Percentiles rank a stretch among this genome's conserved stretches.
phyloP scores from a whole-genome alignment of 2,329 filamentous ascomycete species.

The Nothophaeocryptopus gaeumannii region DNA sequence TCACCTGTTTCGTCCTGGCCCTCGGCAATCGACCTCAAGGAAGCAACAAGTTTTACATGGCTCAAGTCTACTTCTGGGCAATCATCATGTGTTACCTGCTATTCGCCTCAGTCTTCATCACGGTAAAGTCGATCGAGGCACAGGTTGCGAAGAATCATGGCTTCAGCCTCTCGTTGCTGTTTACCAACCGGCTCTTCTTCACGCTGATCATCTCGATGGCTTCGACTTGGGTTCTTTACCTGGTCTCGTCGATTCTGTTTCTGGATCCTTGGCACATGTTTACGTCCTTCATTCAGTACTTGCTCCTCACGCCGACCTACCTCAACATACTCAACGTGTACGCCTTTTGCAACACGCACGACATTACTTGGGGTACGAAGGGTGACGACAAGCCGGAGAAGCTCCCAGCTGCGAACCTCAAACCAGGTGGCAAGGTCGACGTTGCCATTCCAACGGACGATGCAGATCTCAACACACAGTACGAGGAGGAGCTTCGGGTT shows the following conservation, averaged over 20 bases:
- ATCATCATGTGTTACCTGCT: constrained; percentile 93
- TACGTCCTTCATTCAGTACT: constrained; percentile 89
- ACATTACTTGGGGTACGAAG: constrained; percentile 97
- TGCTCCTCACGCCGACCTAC: constrained; percentile 91
- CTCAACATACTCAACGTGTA: constrained; percentile 99
- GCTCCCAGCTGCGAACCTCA: constrained; percentile 81
- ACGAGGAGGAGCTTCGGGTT: constrained; percentile 75
- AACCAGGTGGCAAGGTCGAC: constrained; percentile 93
- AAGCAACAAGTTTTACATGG: constrained; percentile 89
- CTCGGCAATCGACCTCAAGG: constrained; percentile 93
- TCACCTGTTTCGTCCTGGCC: constrained; percentile 92
- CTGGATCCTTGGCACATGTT: constrained; percentile 99
- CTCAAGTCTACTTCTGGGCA: constrained; percentile 98
- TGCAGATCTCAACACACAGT: constrained; percentile 90
- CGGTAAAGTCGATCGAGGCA: constrained; percentile 75
- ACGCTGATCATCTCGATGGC: constrained; percentile 88
- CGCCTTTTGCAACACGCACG: constrained; percentile 97
- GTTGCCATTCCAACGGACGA: constrained; percentile 83
- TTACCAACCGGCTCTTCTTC: constrained; percentile 86
- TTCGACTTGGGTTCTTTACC: constrained; percentile 90
- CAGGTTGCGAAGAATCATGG: constrained; percentile 60
- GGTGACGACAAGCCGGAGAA: constrained; percentile 95
- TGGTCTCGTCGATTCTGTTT: constrained; percentile 88
- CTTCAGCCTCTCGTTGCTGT: constrained; percentile 70
- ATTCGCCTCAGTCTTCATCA: constrained; percentile 93